These are phyloP conservation scores for Colletotrichum musae DNA, from an alignment of 2,329 filamentous ascomycete species.

Conservation along the genomic window DNA sequence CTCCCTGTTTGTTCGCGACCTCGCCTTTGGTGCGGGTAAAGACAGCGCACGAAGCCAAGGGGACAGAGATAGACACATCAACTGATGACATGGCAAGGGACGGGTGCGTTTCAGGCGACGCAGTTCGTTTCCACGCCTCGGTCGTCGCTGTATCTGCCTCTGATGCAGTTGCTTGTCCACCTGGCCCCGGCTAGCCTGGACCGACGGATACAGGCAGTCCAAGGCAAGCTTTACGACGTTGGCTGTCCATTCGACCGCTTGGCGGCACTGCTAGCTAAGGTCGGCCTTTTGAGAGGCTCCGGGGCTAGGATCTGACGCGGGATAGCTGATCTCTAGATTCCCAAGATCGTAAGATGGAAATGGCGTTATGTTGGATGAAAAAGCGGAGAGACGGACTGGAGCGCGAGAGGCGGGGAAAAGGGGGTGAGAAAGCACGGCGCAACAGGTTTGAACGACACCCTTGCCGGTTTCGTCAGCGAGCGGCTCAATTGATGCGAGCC, in stretches of 20 bases:
- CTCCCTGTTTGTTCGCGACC: background rate
- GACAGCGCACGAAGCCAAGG: background rate
- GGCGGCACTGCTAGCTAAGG: no score
- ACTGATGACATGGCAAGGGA: constrained; percentile 9
- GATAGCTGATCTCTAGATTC: constrained; percentile 22
- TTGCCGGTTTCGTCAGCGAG: constrained; percentile 23
- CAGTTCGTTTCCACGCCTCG: background rate
- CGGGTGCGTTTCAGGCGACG: constrained; percentile 17
- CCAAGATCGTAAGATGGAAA: constrained; percentile 24
- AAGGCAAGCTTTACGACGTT: background rate
- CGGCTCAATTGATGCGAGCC: constrained; percentile 15
- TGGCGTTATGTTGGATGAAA: constrained; percentile 22
- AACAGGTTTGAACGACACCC: background rate
- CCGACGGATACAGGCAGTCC: constrained; percentile 1
- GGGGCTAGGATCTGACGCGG: constrained; percentile 20
- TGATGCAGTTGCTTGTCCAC: background rate
- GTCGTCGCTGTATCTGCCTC: background rate
- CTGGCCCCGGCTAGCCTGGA: constrained; percentile 15
- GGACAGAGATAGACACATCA: background rate
- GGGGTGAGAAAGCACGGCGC: background rate
- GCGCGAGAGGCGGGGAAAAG: constrained; percentile 12
- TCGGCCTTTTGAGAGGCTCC: background rate
- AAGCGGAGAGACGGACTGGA: constrained; percentile 21
- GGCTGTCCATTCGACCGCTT: background rate
- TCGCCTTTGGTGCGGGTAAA: constrained; percentile 15